Conservation (phyloP, 371 early-diverging fungal species). For the Capillidium rhysosporum region DNA sequence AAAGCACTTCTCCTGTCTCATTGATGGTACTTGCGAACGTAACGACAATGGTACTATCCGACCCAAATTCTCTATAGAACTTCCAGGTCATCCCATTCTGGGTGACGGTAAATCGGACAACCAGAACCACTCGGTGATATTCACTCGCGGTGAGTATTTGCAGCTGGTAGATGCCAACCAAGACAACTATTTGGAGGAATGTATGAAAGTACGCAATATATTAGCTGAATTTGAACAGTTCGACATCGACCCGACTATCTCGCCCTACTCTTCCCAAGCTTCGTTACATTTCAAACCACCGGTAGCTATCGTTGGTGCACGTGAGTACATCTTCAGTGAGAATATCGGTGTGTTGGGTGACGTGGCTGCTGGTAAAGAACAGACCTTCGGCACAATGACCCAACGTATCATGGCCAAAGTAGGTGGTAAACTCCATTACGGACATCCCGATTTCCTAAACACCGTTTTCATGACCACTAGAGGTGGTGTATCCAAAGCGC, state of each 20-base stretch:
- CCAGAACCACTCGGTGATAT: constrained; percentile 72
- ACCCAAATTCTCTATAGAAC: constrained; percentile 48
- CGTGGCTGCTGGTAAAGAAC: constrained; percentile 79
- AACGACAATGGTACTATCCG: constrained; percentile 40
- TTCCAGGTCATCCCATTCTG: constrained; percentile 78
- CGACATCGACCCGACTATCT: constrained; percentile 13
- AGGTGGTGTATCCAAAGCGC: constrained; percentile 76
- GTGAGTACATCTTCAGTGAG: constrained; percentile 80
- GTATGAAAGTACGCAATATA: constrained; percentile 67
- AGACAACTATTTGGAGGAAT: constrained; percentile 79
- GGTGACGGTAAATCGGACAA: constrained; percentile 87
- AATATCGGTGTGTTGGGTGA: constrained; percentile 75
- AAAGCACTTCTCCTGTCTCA: constrained; percentile 41
- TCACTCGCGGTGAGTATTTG: constrained; percentile 65
- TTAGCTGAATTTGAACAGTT: constrained; percentile 75
- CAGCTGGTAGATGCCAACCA: constrained; percentile 82
- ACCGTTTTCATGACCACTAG: constrained; percentile 73
- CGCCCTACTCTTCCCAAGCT: constrained; percentile 10
- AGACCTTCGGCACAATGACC: constrained; percentile 69
- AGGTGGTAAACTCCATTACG: constrained; percentile 69
- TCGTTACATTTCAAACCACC: constrained; percentile 15
- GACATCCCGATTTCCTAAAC: constrained; percentile 84
- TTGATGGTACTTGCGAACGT: constrained; percentile 50
- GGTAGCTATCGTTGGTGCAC: constrained; percentile 77
- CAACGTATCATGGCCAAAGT: constrained; percentile 74